Conservation (phyloP, 805 yeast genomes). For the Yarrowia alimentaria region DNA sequence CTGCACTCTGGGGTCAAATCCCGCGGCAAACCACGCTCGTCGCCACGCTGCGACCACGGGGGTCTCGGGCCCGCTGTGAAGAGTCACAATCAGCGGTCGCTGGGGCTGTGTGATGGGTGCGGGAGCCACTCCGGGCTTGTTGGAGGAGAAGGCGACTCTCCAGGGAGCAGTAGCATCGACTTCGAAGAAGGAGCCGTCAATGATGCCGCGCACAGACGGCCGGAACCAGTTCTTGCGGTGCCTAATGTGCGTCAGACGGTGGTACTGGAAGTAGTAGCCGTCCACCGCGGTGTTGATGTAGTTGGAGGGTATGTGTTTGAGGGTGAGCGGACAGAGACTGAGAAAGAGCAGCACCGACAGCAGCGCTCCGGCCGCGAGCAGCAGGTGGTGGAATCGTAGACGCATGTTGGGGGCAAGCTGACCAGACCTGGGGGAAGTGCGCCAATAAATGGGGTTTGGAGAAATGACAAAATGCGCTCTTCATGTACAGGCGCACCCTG, state of each 20-base stretch:
- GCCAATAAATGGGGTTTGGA: slow-evolving; percentile 5
- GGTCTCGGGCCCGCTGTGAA: not conserved
- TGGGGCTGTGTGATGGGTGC: slow-evolving; percentile 15
- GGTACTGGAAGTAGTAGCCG: slow-evolving; percentile 26
- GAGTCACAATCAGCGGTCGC: slow-evolving; percentile 15
- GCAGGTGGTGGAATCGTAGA: slow-evolving; percentile 15
- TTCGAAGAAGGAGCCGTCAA: slow-evolving; percentile 23
- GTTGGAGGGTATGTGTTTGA: slow-evolving; percentile 13
- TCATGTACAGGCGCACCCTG: slow-evolving; percentile 18
- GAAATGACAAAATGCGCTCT: slow-evolving; percentile 21
- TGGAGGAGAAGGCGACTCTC: slow-evolving; percentile 22
- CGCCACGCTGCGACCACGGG: slow-evolving; percentile 6
- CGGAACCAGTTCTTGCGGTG: slow-evolving; percentile 22
- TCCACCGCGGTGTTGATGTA: slow-evolving; percentile 25
- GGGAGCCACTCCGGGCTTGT: slow-evolving; percentile 12
- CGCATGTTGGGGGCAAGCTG: slow-evolving; percentile 8
- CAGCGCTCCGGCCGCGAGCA: slow-evolving; percentile 7
- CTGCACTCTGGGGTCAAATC: slow-evolving; percentile 6
- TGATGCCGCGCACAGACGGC: slow-evolving; percentile 17
- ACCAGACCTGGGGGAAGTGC: not conserved
- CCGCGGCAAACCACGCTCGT: slow-evolving; percentile 23
- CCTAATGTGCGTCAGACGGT: slow-evolving; percentile 13
- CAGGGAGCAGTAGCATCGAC: slow-evolving; percentile 17
- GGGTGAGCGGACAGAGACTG: slow-evolving; percentile 15
- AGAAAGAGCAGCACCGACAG: slow-evolving; percentile 5